phyloP scores from a whole-genome alignment of 345 rosid species.

The Arabidopsis thaliana region TAIR10.1 NC_003071.7:11193001-11193500 shows the following conservation, averaged over 20 bases:
- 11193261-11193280: not conserved
- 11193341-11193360: not conserved
- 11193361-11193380: not conserved
- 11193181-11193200: not conserved
- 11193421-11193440: not conserved
- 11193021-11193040: slow-evolving; percentile 78
- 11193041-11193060: slow-evolving; percentile 71
- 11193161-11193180: not conserved
- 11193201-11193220: not conserved
- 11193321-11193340: not conserved
- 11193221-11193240: not conserved
- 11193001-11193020: slow-evolving; percentile 74
- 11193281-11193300: not conserved
- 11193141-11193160: not conserved
- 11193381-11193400: not conserved
- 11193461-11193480: slow-evolving; percentile 72
- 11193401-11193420: not conserved
- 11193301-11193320: not conserved
- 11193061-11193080: slow-evolving; percentile 84
- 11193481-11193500: slow-evolving; percentile 76
- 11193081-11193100: slow-evolving; percentile 79
- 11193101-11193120: slow-evolving; percentile 82
- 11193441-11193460: not conserved
- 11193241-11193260: not conserved
- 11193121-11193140: slow-evolving; percentile 61